Percentiles rank a stretch among this genome's conserved stretches.
Evolutionary conservation across 2,329 filamentous ascomycete genomes (phyloP).

Genomic region (Trichoderma atrobrunneum): DNA sequence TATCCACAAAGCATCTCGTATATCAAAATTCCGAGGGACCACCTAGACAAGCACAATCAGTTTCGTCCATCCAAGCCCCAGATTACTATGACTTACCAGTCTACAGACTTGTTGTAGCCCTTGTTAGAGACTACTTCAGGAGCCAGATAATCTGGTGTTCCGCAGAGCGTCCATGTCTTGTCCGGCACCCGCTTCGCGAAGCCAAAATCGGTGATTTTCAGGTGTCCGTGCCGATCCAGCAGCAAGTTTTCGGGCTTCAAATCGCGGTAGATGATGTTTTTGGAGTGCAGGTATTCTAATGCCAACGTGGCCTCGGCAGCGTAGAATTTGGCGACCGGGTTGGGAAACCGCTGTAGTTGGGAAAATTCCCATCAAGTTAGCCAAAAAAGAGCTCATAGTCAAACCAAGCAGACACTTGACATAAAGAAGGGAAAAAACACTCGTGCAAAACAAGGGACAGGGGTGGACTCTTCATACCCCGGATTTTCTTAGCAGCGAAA

Average conservation of each 20-base stretch:
- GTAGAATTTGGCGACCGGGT: constrained; percentile 98
- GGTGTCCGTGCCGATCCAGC: constrained; percentile 85
- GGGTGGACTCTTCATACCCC: constrained; percentile 52
- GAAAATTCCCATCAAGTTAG: not conserved
- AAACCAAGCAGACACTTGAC: not conserved
- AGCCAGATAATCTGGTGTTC: constrained; percentile 94
- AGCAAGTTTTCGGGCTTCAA: constrained; percentile 93
- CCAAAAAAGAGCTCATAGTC: not conserved
- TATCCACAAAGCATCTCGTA: constrained; percentile 99
- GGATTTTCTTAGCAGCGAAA: constrained; percentile 92
- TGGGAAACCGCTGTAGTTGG: constrained; percentile 78
- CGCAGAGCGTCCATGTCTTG: constrained; percentile 98
- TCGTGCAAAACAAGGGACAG: not conserved
- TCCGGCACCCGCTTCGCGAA: constrained; percentile 98
- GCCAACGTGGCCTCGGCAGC: constrained; percentile 95
- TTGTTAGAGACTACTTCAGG: constrained; percentile 99
- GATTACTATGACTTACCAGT: constrained; percentile 71
- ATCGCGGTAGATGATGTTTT: constrained; percentile 97
- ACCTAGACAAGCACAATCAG: constrained; percentile 58
- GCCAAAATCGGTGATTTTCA: constrained; percentile 98
- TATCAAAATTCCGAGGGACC: constrained; percentile 96
- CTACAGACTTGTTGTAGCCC: constrained; percentile 98
- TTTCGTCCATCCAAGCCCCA: not conserved
- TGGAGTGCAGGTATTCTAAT: constrained; percentile 89
- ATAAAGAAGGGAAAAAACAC: not conserved